phyloP scores from a whole-genome alignment of 306 rosid species.

The Vachellia pachyceras region DNA sequence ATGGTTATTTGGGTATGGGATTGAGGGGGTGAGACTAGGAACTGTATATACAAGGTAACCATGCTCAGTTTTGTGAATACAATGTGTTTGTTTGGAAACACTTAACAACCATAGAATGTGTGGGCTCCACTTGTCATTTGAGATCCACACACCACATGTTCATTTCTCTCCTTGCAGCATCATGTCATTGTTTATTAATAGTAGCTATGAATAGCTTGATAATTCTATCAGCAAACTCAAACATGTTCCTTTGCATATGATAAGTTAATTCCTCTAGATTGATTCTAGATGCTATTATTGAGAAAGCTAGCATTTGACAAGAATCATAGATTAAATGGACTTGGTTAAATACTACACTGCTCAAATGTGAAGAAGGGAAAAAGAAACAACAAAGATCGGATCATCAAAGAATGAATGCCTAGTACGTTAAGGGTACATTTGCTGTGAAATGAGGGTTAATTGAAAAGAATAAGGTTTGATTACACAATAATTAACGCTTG shows the following conservation, averaged over 20 bases:
- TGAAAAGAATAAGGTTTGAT: slow-evolving; percentile 27
- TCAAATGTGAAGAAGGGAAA: slow-evolving; percentile 24
- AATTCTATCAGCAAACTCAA: not conserved
- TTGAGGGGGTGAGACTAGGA: too few relatives aligned
- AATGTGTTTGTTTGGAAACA: too few relatives aligned
- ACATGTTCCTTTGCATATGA: not conserved
- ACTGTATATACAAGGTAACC: too few relatives aligned
- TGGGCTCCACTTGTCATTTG: too few relatives aligned
- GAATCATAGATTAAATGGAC: not conserved
- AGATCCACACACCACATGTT: too few relatives aligned
- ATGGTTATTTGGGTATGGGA: too few relatives aligned
- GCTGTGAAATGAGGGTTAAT: not conserved
- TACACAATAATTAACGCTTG: not conserved
- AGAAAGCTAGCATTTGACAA: not conserved
- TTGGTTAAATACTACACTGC: slow-evolving; percentile 1
- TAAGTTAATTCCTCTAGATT: not conserved
- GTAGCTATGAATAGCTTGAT: not conserved
- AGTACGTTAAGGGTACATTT: not conserved
- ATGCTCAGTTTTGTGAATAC: too few relatives aligned
- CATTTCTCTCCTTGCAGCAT: too few relatives aligned
- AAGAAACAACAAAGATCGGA: slow-evolving; percentile 23
- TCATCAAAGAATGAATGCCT: slow-evolving; percentile 11
- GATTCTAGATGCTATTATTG: not conserved
- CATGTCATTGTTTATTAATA: too few relatives aligned
- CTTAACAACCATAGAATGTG: too few relatives aligned